phyloP scores from a whole-genome alignment of 192 early-diverging fungal species.

The Podila epicladia region DNA sequence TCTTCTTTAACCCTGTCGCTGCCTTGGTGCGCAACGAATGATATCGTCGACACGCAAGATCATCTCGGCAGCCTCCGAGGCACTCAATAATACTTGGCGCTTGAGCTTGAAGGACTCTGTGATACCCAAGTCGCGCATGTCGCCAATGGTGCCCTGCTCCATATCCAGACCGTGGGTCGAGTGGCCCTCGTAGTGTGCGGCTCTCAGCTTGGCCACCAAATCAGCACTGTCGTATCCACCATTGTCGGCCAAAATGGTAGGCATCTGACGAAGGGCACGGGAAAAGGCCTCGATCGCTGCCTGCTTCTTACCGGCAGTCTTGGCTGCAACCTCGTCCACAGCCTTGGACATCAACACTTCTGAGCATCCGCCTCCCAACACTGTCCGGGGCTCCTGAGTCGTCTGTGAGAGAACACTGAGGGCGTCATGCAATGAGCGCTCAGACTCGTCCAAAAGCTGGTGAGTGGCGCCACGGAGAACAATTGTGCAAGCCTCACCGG shows the following conservation, averaged over 20 bases:
- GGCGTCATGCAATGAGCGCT: constrained; percentile 97
- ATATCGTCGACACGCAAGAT: constrained; percentile 99
- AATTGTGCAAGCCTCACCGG: constrained; percentile 98
- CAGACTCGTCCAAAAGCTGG: constrained; percentile 97
- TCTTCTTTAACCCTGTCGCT: constrained; percentile 11
- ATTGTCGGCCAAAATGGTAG: constrained; percentile 97
- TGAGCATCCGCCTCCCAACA: constrained; percentile 95
- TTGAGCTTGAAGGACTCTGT: constrained; percentile 98
- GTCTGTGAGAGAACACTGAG: constrained; percentile 96
- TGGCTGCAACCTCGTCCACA: constrained; percentile 92
- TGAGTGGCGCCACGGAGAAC: constrained; percentile 95
- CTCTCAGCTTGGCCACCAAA: constrained; percentile 91
- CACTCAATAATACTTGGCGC: constrained; percentile 90
- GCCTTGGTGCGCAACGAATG: constrained; percentile 86
- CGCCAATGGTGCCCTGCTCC: constrained; percentile 79
- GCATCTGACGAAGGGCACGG: constrained; percentile 93
- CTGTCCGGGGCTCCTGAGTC: constrained; percentile 92
- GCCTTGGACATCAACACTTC: constrained; percentile 99
- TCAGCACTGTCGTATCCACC: constrained; percentile 96
- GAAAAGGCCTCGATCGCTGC: constrained; percentile 97
- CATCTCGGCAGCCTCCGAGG: constrained; percentile 96
- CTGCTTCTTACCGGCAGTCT: constrained; percentile 93
- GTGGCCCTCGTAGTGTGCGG: constrained; percentile 91
- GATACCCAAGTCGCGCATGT: constrained; percentile 88
- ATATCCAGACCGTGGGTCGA: constrained; percentile 87